Evolutionary conservation across 345 rosid species (phyloP).

Genomic region (Draba incana): DNA sequence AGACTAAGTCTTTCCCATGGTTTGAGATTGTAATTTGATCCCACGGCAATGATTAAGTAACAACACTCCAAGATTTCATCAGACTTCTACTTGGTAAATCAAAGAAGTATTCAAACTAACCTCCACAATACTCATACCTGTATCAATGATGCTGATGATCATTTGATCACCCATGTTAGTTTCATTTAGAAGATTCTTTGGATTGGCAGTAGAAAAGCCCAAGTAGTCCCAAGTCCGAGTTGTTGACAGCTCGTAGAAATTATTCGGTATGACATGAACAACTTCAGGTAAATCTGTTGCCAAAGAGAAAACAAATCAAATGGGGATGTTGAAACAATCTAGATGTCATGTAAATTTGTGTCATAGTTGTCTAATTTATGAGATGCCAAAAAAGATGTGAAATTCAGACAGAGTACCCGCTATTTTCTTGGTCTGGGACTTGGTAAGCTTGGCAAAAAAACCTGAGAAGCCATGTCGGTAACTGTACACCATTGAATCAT

Average conservation of each 20-base stretch:
- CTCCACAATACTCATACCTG: slow-evolving; percentile 40
- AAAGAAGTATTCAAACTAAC: too few relatives aligned
- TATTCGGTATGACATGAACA: slow-evolving; percentile 47
- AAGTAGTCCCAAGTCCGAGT: slow-evolving; percentile 59
- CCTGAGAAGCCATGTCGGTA: slow-evolving; percentile 56
- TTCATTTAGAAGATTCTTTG: slow-evolving; percentile 30
- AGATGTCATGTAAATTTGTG: background rate
- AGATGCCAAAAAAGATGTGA: background rate
- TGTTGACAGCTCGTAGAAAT: slow-evolving; percentile 46
- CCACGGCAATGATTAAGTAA: too few relatives aligned
- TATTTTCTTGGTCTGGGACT: slow-evolving; percentile 46
- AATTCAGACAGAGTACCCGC: slow-evolving; percentile 37
- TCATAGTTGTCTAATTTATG: background rate
- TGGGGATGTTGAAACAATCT: slow-evolving; percentile 7
- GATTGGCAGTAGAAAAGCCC: slow-evolving; percentile 39
- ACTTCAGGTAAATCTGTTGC: slow-evolving; percentile 49
- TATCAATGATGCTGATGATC: slow-evolving; percentile 39
- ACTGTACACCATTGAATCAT: slow-evolving; percentile 50
- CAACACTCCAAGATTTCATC: too few relatives aligned
- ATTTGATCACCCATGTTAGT: slow-evolving; percentile 43
- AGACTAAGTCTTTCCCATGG: too few relatives aligned
- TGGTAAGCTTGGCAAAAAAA: slow-evolving; percentile 53
- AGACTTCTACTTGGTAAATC: too few relatives aligned
- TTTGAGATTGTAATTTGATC: too few relatives aligned
- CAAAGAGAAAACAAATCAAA: background rate